A percentile compares a stretch with the other conserved stretches of the same genome.
Evolutionary conservation across 768 basidiomycete species (phyloP).

Genomic region (Leccinum subgranulosum): DNA sequence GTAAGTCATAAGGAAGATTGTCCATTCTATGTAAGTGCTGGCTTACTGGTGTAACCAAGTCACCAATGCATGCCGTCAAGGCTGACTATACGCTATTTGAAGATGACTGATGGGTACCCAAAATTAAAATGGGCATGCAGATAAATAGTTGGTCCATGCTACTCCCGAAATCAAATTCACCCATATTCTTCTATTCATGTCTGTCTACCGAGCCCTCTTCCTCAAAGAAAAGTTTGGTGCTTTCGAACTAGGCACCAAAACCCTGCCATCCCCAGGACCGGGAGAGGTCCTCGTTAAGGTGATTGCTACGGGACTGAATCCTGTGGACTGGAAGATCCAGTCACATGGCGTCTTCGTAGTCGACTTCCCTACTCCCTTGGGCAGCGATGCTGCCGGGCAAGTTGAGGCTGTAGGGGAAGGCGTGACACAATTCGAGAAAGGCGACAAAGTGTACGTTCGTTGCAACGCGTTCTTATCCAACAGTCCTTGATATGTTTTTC

Average conservation of each 20-base stretch:
- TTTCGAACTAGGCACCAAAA: slow-evolving; percentile 10
- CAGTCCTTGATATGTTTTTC: neutral
- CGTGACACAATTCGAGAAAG: slow-evolving; percentile 35
- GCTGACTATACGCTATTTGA: neutral
- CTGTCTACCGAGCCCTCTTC: slow-evolving; percentile 13
- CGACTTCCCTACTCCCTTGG: slow-evolving; percentile 37
- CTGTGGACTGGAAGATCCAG: slow-evolving; percentile 38
- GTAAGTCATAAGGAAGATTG: too few species aligned
- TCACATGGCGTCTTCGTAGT: neutral
- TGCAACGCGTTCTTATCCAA: neutral
- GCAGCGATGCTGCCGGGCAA: slow-evolving; percentile 38
- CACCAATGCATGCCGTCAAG: neutral
- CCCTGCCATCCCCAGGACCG: slow-evolving; percentile 30
- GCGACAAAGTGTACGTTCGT: slow-evolving; percentile 24
- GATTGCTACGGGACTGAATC: slow-evolving; percentile 41
- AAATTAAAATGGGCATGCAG: neutral
- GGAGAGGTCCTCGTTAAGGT: slow-evolving; percentile 45
- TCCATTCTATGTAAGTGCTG: too few species aligned
- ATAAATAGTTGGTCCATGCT: neutral
- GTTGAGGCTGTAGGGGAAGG: slow-evolving; percentile 38
- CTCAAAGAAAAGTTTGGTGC: slow-evolving; percentile 19
- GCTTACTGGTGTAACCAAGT: too few species aligned
- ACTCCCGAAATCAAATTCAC: neutral
- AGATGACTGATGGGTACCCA: neutral
- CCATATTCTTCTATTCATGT: slow-evolving; percentile 1